Base-by-base conservation (phyloP, 2,329 filamentous ascomycete genomes). In the Phymatotrichopsis omnivora region DNA sequence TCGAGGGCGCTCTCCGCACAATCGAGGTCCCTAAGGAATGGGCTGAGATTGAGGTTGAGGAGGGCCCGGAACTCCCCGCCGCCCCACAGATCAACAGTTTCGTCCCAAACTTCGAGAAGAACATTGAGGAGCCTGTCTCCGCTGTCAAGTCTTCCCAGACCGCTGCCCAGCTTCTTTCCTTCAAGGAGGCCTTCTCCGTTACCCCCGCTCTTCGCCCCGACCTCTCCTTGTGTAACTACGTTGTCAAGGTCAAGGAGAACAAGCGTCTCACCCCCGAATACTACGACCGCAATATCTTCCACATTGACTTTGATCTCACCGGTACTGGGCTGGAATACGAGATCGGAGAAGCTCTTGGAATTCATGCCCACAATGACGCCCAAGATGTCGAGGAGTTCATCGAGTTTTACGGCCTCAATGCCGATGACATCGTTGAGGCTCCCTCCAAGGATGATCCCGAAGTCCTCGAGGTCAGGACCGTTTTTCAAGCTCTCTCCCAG, bases 201-300 rank as follows among this genome's bases (percentile, higher is more conserved):
- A 69, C 76, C 60, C 71, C 70, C 53, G 68, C 69, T 42, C 76
- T 98, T 30, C 83, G 91, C 42, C 91, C 91, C 8, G 91, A 98
- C 60, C 70, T 93, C 43, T 68, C 81, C 7, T 78, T 85, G 60
- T 86, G 89, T 74, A 96, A 89, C 2, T 80, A 75, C 59, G 84
- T 85, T 31, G 82, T 95, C 42, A 81, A 78, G 43, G 87, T 98
- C 65, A 85, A 93, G 70, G 91, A 96, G 70, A 95, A 93, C 68
- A 84, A 91, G 52, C 79, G 91, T 54, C 75, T 98, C 44, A 98
- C 91, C 0, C 91, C 91, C 3, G 60, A 67, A 19, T 82, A 79
- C 24, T 98, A 98, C 62, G 87, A 96, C 65, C 85, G 91, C 58
- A 95, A 98, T 73, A 96, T 98, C 66, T 98, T 98, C 80, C 91